Evolutionary conservation across 306 rosid genomes (phyloP).

Genomic region (Crotalaria pallida): DNA sequence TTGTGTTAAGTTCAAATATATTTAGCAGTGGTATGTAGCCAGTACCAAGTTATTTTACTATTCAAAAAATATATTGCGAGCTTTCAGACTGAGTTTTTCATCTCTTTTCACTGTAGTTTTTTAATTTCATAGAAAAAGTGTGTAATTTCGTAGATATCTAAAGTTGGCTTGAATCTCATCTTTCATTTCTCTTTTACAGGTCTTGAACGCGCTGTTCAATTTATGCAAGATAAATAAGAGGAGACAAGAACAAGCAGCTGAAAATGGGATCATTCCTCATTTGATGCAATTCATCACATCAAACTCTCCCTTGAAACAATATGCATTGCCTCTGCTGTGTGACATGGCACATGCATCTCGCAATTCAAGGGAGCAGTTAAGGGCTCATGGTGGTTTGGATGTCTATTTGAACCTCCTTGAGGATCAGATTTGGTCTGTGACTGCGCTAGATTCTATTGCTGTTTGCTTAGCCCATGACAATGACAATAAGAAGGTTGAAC

Average conservation of each 20-base stretch:
- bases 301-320: conserved; percentile 79
- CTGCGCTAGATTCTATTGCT: conserved; percentile 94
- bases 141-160: not conserved
- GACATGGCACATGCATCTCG: conserved; percentile 99
- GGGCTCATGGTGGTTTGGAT: conserved; percentile 99
- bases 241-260: conserved; percentile 99
- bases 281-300: conserved; percentile 88
- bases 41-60: not conserved
- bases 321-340: conserved; percentile 90
- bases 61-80: not conserved
- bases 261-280: conserved; percentile 99
- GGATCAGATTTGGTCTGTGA: conserved; percentile 91
- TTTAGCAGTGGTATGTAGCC: not conserved
- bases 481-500: conserved; percentile 92
- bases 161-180: conserved; percentile 20
- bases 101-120: conserved; percentile 7
- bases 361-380: conserved; percentile 93
- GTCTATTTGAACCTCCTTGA: conserved; percentile 96
- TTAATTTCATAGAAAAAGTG: not conserved
- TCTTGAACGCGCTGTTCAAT: conserved; percentile 86
- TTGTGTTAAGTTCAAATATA: not conserved
- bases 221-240: conserved; percentile 98
- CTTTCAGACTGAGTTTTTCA: not conserved
- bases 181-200: conserved; percentile 44
- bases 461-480: conserved; percentile 96